Conservation (phyloP, 23 red algal genomes). For the Gracilaria gracilis region DNA sequence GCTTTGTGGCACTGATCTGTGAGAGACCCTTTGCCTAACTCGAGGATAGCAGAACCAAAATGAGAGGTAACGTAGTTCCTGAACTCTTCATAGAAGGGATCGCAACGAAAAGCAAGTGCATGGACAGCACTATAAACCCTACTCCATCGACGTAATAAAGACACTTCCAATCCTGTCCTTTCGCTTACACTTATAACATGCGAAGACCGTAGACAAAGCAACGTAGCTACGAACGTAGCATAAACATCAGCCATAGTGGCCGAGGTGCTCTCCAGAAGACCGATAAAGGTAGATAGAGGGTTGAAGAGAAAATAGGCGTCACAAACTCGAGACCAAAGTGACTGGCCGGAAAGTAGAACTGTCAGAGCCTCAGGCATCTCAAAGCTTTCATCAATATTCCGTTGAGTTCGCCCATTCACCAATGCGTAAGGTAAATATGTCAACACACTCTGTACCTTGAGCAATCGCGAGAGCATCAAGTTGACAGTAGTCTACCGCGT, state of each 20-base stretch:
- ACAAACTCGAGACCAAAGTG: conserved; percentile 1
- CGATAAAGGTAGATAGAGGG: conserved; percentile 1
- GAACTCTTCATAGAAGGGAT: conserved; percentile 18
- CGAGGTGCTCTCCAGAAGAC: conserved; percentile 4
- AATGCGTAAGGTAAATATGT: conserved; percentile 5
- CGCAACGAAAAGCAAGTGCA: conserved; percentile 9
- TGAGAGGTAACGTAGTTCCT: neutral
- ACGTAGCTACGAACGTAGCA: conserved; percentile 12
- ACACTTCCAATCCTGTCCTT: neutral
- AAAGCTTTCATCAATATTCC: conserved; percentile 11
- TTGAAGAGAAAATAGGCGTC: neutral
- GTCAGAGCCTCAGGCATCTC: neutral
- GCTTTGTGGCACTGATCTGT: neutral
- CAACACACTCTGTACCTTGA: conserved; percentile 10
- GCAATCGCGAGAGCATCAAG: neutral
- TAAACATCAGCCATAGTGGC: conserved; percentile 27
- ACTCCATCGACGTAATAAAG: conserved; percentile 8
- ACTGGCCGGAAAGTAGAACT: neutral
- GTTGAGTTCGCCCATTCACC: neutral
- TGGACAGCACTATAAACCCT: neutral
- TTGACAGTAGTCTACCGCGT: conserved; percentile 11
- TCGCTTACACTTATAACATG: neutral
- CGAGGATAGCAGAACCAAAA: neutral
- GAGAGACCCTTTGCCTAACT: neutral
- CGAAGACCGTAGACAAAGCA: neutral